Evolutionary conservation across 305 asterid species (phyloP).

Genomic region (Fraxinus paxiana): DNA sequence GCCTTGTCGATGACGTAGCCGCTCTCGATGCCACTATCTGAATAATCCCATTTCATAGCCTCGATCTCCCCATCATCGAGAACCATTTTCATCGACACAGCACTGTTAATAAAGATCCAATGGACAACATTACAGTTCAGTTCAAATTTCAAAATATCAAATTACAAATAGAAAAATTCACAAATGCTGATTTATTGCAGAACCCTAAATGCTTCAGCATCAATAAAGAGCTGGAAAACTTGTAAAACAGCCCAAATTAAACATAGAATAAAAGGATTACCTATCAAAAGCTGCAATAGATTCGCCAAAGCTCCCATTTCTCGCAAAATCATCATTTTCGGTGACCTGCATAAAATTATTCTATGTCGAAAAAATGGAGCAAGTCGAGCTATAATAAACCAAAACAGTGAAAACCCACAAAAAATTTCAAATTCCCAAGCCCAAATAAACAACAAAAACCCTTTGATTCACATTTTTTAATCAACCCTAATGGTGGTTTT

Average conservation of each 20-base stretch:
- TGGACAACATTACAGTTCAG: background rate
- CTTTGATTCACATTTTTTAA: conserved; percentile 13
- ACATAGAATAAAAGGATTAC: conserved; percentile 22
- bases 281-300: conserved; percentile 29
- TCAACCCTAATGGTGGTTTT: conserved; percentile 26
- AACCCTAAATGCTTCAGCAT: conserved; percentile 32
- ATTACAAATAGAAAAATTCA: background rate
- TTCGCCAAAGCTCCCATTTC: conserved; percentile 28
- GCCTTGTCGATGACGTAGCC: background rate
- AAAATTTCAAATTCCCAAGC: conserved; percentile 1
- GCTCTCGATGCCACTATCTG: background rate
- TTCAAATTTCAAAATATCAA: background rate
- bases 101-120: background rate
- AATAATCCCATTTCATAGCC: background rate
- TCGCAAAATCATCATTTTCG: conserved; percentile 18
- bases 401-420: conserved; percentile 23
- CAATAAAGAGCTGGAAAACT: conserved; percentile 5
- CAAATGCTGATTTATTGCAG: background rate
- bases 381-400: conserved; percentile 9
- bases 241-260: conserved; percentile 16
- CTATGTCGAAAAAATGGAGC: conserved; percentile 7
- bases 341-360: conserved; percentile 27
- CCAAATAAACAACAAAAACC: conserved; percentile 17
- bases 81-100: background rate
- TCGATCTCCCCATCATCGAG: background rate